These are phyloP conservation scores for Amaranthus tricolor DNA, from an alignment of 179 eudicot genomes.

Conservation along the genomic window DNA sequence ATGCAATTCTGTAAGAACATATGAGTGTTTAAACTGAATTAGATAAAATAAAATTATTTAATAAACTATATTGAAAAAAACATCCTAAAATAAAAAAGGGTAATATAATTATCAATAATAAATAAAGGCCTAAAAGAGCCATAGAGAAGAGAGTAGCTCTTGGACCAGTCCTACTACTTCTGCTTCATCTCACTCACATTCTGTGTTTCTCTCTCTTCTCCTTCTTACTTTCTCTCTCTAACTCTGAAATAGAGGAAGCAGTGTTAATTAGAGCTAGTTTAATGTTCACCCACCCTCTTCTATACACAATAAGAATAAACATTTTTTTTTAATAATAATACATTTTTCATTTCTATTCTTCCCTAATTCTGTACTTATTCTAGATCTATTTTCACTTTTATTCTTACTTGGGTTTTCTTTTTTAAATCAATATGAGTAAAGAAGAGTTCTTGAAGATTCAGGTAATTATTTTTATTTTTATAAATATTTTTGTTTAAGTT, in stretches of 20 bases:
- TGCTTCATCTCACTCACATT: conserved; percentile 13
- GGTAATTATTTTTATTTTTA: conserved; percentile 10
- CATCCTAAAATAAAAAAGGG: no score
- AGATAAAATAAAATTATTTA: no score
- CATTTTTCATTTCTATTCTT: conserved; percentile 11
- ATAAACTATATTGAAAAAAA: no score
- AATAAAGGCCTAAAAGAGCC: conserved; percentile 11
- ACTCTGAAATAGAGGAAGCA: conserved; percentile 47
- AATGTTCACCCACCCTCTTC: conserved; percentile 44
- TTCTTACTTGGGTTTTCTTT: not conserved
- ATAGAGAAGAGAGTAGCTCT: conserved; percentile 20
- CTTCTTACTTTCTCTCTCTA: conserved; percentile 25
- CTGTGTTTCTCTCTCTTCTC: conserved; percentile 9
- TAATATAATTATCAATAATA: conserved; percentile 5
- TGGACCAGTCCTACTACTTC: conserved; percentile 24
- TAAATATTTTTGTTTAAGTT: not conserved
- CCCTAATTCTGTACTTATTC: conserved; percentile 14
- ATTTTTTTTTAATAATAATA: not conserved
- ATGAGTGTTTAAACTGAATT: no score
- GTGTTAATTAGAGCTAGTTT: conserved; percentile 27
- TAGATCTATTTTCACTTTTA: conserved; percentile 20
- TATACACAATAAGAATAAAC: not conserved
- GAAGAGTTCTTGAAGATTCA: conserved; percentile 55
- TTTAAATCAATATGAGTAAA: conserved; percentile 34
- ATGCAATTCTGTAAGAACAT: no score